A percentile compares a stretch with the other conserved stretches of the same genome.
These are phyloP conservation scores for Trichoderma endophyticum DNA, from an alignment of 2,329 filamentous ascomycete species.

Conservation along the genomic window DNA sequence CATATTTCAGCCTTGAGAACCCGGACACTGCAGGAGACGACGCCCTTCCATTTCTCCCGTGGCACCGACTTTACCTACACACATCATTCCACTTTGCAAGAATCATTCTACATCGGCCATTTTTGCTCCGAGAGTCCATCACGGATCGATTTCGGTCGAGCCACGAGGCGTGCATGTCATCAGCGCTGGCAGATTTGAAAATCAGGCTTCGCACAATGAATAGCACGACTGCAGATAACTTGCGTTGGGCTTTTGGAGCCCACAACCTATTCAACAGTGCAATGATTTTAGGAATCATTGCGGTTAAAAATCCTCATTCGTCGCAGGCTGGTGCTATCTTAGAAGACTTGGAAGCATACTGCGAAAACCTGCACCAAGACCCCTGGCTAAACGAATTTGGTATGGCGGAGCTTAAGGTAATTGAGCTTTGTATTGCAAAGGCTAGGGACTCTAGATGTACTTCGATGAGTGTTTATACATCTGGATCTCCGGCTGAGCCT, in stretches of 20 bases:
- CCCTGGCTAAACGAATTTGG: constrained; percentile 6
- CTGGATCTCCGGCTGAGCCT: not conserved
- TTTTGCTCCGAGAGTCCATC: not conserved
- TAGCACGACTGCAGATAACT: not conserved
- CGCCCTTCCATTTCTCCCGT: not conserved
- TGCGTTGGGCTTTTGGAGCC: constrained; percentile 2
- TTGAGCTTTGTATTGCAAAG: constrained; percentile 6
- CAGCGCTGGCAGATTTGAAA: constrained; percentile 1
- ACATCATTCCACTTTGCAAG: constrained; percentile 6
- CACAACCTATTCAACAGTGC: constrained; percentile 5
- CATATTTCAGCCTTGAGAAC: constrained; percentile 1
- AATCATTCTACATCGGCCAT: constrained; percentile 3
- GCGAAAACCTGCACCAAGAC: constrained; percentile 3
- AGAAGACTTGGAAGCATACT: constrained; percentile 5
- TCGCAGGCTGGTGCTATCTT: not conserved
- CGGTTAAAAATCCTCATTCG: not conserved
- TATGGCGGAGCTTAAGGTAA: constrained; percentile 4
- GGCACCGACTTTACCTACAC: not conserved
- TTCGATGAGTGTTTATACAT: not conserved
- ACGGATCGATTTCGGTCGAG: constrained; percentile 4
- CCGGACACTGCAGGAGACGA: not conserved
- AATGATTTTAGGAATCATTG: constrained; percentile 3
- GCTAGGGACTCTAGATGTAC: not conserved
- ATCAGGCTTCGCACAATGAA: not conserved
- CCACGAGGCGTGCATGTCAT: constrained; percentile 9